These are phyloP conservation scores for Rosa chinensis DNA, from an alignment of 306 rosid genomes.

Conservation along the genomic window DNA sequence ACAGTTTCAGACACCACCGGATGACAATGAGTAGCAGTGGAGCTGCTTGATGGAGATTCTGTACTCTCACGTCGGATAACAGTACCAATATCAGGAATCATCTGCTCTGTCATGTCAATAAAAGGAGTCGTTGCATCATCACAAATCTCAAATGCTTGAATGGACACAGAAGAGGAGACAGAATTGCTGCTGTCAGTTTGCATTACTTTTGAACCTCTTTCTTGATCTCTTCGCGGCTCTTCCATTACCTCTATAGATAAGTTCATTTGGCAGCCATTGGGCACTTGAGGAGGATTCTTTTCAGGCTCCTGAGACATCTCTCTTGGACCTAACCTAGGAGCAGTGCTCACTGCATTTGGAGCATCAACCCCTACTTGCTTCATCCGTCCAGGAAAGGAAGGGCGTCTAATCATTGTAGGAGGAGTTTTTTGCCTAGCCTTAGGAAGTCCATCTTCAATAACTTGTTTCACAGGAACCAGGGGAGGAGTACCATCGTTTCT, in stretches of 20 bases:
- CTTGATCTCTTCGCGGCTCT: conserved; percentile 50
- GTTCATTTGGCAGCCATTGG: conserved; percentile 42
- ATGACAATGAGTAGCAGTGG: conserved; percentile 38
- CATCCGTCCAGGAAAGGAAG: conserved; percentile 57
- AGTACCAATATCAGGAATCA: conserved; percentile 39
- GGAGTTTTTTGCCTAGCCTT: conserved; percentile 81
- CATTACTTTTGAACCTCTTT: conserved; percentile 62
- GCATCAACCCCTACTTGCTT: conserved; percentile 63
- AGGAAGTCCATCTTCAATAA: conserved; percentile 69
- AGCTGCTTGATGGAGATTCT: conserved; percentile 41
- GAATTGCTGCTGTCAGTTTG: conserved; percentile 75
- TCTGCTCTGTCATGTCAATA: conserved; percentile 55
- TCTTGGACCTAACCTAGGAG: conserved; percentile 40
- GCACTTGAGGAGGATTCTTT: conserved; percentile 44
- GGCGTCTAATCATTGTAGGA: conserved; percentile 59
- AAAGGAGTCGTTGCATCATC: conserved; percentile 67
- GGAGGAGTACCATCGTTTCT: conserved; percentile 65
- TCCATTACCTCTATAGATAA: conserved; percentile 39
- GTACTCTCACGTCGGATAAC: conserved; percentile 33
- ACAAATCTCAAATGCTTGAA: conserved; percentile 74
- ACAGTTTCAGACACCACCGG: conserved; percentile 39
- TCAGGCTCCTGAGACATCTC: conserved; percentile 51
- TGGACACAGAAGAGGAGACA: conserved; percentile 74
- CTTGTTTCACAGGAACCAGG: conserved; percentile 51
- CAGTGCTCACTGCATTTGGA: conserved; percentile 44